Percentiles rank a stretch among this genome's conserved stretches.
phyloP scores from a whole-genome alignment of 192 early-diverging fungal genomes.

The Mortierella antarctica region DNA sequence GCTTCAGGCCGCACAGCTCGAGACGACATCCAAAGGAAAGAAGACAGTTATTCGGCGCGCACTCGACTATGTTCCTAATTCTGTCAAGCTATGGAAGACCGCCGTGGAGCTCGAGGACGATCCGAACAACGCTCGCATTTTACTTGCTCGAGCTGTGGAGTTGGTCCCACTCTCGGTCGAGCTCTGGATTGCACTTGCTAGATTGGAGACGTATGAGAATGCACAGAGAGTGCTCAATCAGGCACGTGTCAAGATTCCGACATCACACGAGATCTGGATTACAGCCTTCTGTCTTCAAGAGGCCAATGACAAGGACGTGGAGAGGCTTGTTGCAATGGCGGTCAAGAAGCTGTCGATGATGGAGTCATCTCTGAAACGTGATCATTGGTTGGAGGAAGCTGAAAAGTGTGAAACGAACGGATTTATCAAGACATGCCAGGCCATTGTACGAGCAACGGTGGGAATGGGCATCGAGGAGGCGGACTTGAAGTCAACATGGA shows the following conservation, averaged over 20 bases:
- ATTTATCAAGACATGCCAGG: slow-evolving; percentile 80
- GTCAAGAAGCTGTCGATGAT: slow-evolving; percentile 73
- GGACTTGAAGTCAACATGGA: slow-evolving; percentile 85
- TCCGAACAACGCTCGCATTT: slow-evolving; percentile 88
- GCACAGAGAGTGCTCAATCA: slow-evolving; percentile 93
- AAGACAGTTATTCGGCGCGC: slow-evolving; percentile 89
- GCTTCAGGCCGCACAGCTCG: slow-evolving; percentile 87
- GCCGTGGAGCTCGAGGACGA: slow-evolving; percentile 93
- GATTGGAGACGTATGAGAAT: slow-evolving; percentile 89
- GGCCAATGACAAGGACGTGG: slow-evolving; percentile 71
- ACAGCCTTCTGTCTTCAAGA: slow-evolving; percentile 89
- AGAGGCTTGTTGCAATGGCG: slow-evolving; percentile 77
- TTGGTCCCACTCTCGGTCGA: slow-evolving; percentile 91
- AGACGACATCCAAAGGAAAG: slow-evolving; percentile 79
- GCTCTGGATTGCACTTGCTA: slow-evolving; percentile 95
- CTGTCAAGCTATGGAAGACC: slow-evolving; percentile 91
- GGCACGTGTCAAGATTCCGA: slow-evolving; percentile 85
- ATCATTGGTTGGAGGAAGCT: slow-evolving; percentile 92
- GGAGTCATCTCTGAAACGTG: slow-evolving; percentile 79
- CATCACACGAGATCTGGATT: slow-evolving; percentile 95
- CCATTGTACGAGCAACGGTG: slow-evolving; percentile 85
- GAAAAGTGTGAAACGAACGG: slow-evolving; percentile 84
- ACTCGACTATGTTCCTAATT: slow-evolving; percentile 93
- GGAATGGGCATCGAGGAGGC: slow-evolving; percentile 81
- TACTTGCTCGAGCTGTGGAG: slow-evolving; percentile 95